These are phyloP conservation scores for Coprinellus aureogranulatus DNA, from an alignment of 768 basidiomycete species.

Conservation along the genomic window DNA sequence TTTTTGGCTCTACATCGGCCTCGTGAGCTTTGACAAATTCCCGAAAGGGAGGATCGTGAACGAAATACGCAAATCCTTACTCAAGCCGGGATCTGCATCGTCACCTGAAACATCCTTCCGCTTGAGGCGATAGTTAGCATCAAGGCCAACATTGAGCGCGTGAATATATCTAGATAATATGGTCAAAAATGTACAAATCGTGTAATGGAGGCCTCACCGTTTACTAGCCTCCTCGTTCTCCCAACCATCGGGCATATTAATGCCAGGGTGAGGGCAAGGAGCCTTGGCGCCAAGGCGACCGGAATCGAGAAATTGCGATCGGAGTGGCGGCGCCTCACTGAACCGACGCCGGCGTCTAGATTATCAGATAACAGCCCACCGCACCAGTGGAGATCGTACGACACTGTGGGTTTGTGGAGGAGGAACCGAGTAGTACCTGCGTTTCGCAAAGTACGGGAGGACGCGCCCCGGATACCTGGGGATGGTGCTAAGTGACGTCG, in stretches of 20 bases:
- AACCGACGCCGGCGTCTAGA: too few relatives aligned
- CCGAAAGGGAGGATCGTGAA: constrained; percentile 19
- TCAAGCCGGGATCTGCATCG: constrained; percentile 24
- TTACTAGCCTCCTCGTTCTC: constrained; percentile 1
- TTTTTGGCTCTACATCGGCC: constrained; percentile 17
- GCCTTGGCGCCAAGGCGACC: too few relatives aligned
- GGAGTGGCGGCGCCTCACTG: too few relatives aligned
- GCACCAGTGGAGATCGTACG: too few relatives aligned
- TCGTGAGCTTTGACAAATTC: constrained; percentile 14
- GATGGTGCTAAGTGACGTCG: too few relatives aligned
- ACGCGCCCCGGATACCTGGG: too few relatives aligned
- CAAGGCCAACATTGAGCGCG: constrained; percentile 25
- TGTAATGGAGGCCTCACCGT: too few relatives aligned
- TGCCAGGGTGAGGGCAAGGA: constrained; percentile 20
- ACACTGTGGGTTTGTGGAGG: too few relatives aligned
- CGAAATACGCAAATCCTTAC: constrained; percentile 24
- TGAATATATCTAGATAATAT: neutral
- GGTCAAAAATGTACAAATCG: neutral
- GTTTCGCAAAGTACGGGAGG: too few relatives aligned
- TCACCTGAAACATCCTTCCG: constrained; percentile 21
- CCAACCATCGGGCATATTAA: constrained; percentile 19
- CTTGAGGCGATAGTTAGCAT: constrained; percentile 32
- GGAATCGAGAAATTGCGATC: too few relatives aligned
- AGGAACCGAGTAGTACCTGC: too few relatives aligned
- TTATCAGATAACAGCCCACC: too few relatives aligned